Evolutionary conservation across 352 stramenopile genomes (phyloP).

Genomic region (Pythium periplocum): DNA sequence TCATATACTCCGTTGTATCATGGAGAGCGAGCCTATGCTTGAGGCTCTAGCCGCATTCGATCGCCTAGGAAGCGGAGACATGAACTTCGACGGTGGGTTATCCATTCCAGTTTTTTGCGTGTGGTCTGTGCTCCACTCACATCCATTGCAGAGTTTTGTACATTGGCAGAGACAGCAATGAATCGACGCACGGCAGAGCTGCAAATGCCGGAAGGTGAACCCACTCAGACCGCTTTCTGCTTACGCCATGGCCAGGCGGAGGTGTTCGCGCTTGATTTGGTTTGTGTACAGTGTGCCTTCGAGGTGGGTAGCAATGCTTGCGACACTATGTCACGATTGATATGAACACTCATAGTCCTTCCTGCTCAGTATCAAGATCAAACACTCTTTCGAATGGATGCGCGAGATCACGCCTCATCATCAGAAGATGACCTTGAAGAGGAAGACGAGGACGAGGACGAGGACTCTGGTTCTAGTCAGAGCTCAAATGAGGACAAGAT

Average conservation of each 20-base stretch:
- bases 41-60: conserved; percentile 48
- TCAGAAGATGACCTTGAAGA: not conserved
- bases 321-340: conserved; percentile 1
- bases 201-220: conserved; percentile 31
- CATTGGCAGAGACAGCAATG: conserved; percentile 34
- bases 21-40: conserved; percentile 35
- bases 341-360: conserved; percentile 1
- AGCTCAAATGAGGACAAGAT: too few species aligned
- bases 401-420: not conserved
- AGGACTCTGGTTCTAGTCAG: too few species aligned
- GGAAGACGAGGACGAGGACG: not conserved
- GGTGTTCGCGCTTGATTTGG: conserved; percentile 33
- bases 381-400: conserved; percentile 10
- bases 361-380: conserved; percentile 22
- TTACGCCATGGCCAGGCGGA: conserved; percentile 42
- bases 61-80: conserved; percentile 35
- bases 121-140: not conserved
- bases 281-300: conserved; percentile 39
- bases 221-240: conserved; percentile 39
- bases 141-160: conserved; percentile 36
- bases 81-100: conserved; percentile 51
- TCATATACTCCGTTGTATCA: conserved; percentile 30
- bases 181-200: conserved; percentile 15
- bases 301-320: conserved; percentile 26
- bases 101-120: not conserved